These are phyloP conservation scores for Penicilliopsis zonata DNA, from an alignment of 495 filamentous ascomycete genomes.

Conservation along the genomic window DNA sequence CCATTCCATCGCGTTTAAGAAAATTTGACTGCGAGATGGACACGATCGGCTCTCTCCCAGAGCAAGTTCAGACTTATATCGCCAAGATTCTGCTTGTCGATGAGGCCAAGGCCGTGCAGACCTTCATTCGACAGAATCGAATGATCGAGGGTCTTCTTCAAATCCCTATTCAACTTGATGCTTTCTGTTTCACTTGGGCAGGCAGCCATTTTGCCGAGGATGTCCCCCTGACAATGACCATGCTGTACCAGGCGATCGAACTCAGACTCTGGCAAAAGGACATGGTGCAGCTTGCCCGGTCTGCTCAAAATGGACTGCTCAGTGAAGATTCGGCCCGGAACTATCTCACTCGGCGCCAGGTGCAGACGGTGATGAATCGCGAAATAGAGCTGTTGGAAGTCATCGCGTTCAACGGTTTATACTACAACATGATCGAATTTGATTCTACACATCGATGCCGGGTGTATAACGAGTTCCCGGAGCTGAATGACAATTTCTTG, in stretches of 20 bases:
- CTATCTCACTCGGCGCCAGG: no score
- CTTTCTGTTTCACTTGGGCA: conserved; percentile 30
- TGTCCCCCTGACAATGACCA: conserved; percentile 24
- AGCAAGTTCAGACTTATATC: conserved; percentile 2
- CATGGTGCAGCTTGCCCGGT: no score
- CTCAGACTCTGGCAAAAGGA: conserved; percentile 28
- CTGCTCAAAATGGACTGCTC: no score
- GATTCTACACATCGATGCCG: conserved; percentile 7
- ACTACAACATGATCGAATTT: conserved; percentile 25
- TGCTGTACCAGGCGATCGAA: conserved; percentile 28
- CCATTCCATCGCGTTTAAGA: background rate
- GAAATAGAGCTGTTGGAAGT: conserved; percentile 21
- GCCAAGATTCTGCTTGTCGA: conserved; percentile 19
- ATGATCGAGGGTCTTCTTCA: conserved; percentile 25
- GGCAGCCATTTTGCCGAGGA: conserved; percentile 4
- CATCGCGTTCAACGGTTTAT: conserved; percentile 26
- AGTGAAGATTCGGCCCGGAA: no score
- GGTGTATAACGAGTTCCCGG: conserved; percentile 10
- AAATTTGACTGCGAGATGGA: conserved; percentile 2
- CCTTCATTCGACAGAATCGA: conserved; percentile 18
- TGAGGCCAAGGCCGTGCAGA: conserved; percentile 15
- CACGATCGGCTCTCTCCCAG: conserved; percentile 1
- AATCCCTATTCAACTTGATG: conserved; percentile 36
- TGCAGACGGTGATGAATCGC: conserved; percentile 5
- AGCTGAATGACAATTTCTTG: conserved; percentile 7